A percentile compares a stretch with the other conserved stretches of the same genome.
Evolutionary conservation across 495 filamentous ascomycete genomes (phyloP).

Genomic region (Astrothelium subdiscretum): DNA sequence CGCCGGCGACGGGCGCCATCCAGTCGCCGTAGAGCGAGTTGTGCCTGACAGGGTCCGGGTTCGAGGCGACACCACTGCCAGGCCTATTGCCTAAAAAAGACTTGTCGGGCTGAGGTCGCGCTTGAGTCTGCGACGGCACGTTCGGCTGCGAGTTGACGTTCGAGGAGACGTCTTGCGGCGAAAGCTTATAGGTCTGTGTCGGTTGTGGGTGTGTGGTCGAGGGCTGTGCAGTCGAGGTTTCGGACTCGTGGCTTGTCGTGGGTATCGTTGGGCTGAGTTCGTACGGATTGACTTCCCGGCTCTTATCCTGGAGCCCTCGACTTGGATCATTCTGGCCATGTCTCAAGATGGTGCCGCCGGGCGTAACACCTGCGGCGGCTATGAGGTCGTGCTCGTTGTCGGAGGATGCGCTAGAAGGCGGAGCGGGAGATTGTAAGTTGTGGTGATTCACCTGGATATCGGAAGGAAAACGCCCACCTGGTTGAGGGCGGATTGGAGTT

Average conservation of each 20-base stretch:
- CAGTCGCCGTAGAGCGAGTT: constrained; percentile 28
- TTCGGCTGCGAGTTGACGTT: not conserved
- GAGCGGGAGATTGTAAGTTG: constrained; percentile 60
- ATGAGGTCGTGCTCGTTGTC: constrained; percentile 40
- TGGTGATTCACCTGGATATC: constrained; percentile 67
- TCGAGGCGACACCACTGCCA: not conserved
- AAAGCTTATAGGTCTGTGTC: not conserved
- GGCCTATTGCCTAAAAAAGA: constrained; percentile 17
- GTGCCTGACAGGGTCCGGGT: constrained; percentile 7
- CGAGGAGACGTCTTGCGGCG: not conserved
- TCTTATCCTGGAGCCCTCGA: not conserved
- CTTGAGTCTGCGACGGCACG: not conserved
- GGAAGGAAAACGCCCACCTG: constrained; percentile 85
- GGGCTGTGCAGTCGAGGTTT: not conserved
- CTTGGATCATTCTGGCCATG: not conserved
- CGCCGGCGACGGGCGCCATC: constrained; percentile 29
- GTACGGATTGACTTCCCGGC: not conserved
- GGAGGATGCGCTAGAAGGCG: constrained; percentile 47
- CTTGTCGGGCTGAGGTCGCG: constrained; percentile 5
- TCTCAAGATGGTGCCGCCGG: constrained; percentile 5
- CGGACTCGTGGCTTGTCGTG: not conserved
- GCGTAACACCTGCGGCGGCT: constrained; percentile 38
- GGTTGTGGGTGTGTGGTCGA: not conserved
- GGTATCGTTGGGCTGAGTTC: not conserved
- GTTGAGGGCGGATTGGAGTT: constrained; percentile 49